Evolutionary conservation across 495 filamentous ascomycete genomes (phyloP), one percentile per base, ranked within the genome.

Genomic region (Chaetomium tenue): DNA sequence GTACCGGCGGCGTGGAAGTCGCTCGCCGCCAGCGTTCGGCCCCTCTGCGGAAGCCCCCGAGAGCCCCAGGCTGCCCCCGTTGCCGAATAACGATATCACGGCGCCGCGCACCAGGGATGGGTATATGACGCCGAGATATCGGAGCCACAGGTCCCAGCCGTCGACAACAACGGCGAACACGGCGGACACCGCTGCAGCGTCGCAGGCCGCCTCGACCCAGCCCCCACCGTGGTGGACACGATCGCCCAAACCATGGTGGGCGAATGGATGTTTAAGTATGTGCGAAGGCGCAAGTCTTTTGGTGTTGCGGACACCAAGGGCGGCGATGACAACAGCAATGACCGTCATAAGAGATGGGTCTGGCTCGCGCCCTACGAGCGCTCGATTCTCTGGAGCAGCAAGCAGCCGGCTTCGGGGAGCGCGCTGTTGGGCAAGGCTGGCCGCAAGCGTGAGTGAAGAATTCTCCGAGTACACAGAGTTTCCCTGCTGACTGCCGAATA

Each of bases 241-340:
- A 98, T 98, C 76, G 92, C 94, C 4, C 91, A 96, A 69, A 97
- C 94, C 6, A 98, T 98, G 94, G 91, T 98, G 52, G 94, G 94
- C 39, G 94, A 98, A 71, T 98, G 94, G 94, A 98, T 98, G 94
- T 98, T 89, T 84, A 98, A 98, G 72, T 98, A 98, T 72, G 90
- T 98, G 47, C 86, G 94, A 47, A 86, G 92, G 73, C 85, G 94
- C 66, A 97, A 91, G 75, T 94, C 94, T 2, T 98, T 98, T 76
- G 89, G 90, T 42, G 87, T 95, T 50, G 77, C 85, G 5, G 93
- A 98, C 60, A 78, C 81, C 39, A 77, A 77, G 61, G 78, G 75
- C 37, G 76, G 78, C 55, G 81, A 83, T 58, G 85, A 85, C 61
- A 86, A 75, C 65, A 87, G 86, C 67, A 85, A 81, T 58, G 87